A percentile compares a stretch with the other conserved stretches of the same genome.
phyloP scores from a whole-genome alignment of 257 asterid genomes.

The Nicotiana undulata region DNA sequence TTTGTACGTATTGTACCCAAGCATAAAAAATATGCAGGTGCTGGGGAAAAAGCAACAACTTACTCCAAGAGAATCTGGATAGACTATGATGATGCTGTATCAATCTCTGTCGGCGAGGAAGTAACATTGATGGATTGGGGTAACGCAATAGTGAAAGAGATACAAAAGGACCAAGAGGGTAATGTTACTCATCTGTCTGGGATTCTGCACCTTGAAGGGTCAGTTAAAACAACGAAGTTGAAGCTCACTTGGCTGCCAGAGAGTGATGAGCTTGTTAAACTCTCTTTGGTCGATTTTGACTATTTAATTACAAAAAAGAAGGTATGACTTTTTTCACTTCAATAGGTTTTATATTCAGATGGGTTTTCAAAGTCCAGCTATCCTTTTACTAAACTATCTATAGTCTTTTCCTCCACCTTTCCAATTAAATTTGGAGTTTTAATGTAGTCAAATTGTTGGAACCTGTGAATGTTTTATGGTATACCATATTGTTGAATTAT shows the following conservation, averaged over 20 bases:
- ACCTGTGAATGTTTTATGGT: not conserved
- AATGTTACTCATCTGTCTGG: slow-evolving; percentile 55
- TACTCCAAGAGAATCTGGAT: slow-evolving; percentile 69
- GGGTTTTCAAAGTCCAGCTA: not conserved
- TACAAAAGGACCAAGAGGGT: slow-evolving; percentile 68
- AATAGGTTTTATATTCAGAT: not conserved
- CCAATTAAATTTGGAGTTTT: not conserved
- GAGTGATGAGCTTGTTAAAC: slow-evolving; percentile 53
- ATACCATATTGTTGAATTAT: not conserved
- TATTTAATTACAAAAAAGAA: slow-evolving; percentile 86
- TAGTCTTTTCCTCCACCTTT: not conserved
- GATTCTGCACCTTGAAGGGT: slow-evolving; percentile 79
- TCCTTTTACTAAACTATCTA: not conserved
- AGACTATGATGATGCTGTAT: slow-evolving; percentile 74
- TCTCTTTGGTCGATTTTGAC: slow-evolving; percentile 68
- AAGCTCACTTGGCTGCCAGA: slow-evolving; percentile 92
- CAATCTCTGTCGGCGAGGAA: slow-evolving; percentile 67
- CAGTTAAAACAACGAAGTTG: slow-evolving; percentile 85
- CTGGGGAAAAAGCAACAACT: slow-evolving; percentile 81
- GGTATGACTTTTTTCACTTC: slow-evolving; percentile 34
- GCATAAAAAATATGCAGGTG: slow-evolving; percentile 84
- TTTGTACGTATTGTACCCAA: slow-evolving; percentile 65
- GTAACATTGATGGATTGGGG: slow-evolving; percentile 97
- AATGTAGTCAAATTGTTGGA: not conserved
- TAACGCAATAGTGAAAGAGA: slow-evolving; percentile 70